Percentiles rank a stretch among this genome's conserved stretches.
Conservation (phyloP, 169 alveolate species). For the Plasmodium cynomolgi region DNA sequence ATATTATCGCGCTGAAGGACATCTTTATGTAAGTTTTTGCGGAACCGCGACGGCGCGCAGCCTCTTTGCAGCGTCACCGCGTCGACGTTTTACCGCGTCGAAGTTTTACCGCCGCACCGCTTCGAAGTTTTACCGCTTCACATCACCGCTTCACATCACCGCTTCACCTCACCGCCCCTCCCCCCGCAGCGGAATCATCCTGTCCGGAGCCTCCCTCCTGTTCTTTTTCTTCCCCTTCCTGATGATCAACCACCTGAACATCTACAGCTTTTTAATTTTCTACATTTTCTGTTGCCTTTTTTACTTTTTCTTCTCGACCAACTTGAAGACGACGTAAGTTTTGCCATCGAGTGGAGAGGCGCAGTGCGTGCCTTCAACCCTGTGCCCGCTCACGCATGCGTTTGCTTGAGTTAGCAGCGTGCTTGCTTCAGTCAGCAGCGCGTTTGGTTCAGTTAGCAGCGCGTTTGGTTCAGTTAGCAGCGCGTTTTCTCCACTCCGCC, state of each 20-base stretch:
- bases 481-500: too few relatives aligned
- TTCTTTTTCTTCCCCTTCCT: slow-evolving; percentile 47
- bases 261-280: slow-evolving; percentile 39
- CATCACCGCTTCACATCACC: background rate
- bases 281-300: slow-evolving; percentile 48
- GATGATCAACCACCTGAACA: slow-evolving; percentile 38
- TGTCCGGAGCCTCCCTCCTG: slow-evolving; percentile 28
- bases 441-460: background rate
- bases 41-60: background rate
- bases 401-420: too few relatives aligned
- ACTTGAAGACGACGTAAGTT: slow-evolving; percentile 62
- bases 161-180: background rate
- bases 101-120: background rate
- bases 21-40: slow-evolving; percentile 8
- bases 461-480: too few relatives aligned
- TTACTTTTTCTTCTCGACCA: slow-evolving; percentile 46
- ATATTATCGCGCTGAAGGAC: slow-evolving; percentile 43
- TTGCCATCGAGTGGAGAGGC: background rate
- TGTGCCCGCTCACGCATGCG: background rate
- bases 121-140: background rate
- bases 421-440: too few relatives aligned
- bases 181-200: slow-evolving; percentile 47
- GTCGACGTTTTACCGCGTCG: background rate
- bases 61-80: background rate
- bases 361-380: background rate